These are phyloP conservation scores for Dactylonectria macrodidyma DNA, from an alignment of 2,329 filamentous ascomycete genomes.

Conservation along the genomic window DNA sequence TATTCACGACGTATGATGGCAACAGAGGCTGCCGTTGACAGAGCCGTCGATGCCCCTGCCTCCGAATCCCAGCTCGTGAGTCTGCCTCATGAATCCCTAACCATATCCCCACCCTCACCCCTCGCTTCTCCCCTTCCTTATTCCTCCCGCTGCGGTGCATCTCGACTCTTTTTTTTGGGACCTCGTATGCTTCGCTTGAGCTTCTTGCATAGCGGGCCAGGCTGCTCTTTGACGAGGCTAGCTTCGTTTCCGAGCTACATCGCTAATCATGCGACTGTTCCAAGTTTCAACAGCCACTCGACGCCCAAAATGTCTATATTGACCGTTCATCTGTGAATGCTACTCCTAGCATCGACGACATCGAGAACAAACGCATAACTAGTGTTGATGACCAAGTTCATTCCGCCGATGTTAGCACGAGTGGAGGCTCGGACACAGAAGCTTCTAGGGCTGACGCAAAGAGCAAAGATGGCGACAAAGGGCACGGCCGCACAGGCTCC, in stretches of 20 bases:
- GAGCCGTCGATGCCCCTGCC: conserved; percentile 68
- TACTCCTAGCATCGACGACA: conserved; percentile 63
- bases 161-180: background rate
- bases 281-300: conserved; percentile 48
- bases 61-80: conserved; percentile 63
- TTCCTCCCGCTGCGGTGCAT: background rate
- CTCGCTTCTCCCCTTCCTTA: conserved; percentile 11
- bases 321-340: conserved; percentile 65
- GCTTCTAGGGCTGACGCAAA: conserved; percentile 73
- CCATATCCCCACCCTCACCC: background rate
- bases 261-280: conserved; percentile 34
- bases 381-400: conserved; percentile 72
- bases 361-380: conserved; percentile 71
- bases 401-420: conserved; percentile 78
- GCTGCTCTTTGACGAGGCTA: conserved; percentile 10
- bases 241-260: conserved; percentile 23
- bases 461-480: conserved; percentile 69
- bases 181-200: background rate
- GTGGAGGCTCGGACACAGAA: conserved; percentile 84
- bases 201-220: background rate
- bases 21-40: conserved; percentile 71
- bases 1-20: conserved; percentile 74
- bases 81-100: conserved; percentile 30
- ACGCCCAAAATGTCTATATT: conserved; percentile 64
- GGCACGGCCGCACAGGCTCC: conserved; percentile 71